phyloP scores from a whole-genome alignment of 306 rosid genomes.

The Aeschynomene evenia region DNA sequence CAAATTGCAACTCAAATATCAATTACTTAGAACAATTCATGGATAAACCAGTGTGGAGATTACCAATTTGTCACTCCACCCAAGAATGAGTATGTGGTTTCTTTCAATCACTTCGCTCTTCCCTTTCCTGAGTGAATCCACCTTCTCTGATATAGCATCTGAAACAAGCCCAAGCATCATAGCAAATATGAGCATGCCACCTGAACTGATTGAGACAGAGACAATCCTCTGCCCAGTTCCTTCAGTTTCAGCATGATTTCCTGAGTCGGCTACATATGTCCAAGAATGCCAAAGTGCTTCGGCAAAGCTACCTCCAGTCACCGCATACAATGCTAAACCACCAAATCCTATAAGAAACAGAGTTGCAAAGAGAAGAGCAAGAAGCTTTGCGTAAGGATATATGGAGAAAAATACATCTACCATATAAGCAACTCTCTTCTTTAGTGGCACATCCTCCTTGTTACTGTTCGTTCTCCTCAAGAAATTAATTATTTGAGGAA shows the following conservation, averaged over 20 bases:
- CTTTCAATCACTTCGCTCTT: constrained; percentile 96
- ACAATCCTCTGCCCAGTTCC: constrained; percentile 96
- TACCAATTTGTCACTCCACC: constrained; percentile 99
- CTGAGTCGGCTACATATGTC: constrained; percentile 96
- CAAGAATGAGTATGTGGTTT: constrained; percentile 94
- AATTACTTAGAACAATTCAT: not conserved
- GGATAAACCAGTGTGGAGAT: constrained; percentile 20
- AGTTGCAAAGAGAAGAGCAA: constrained; percentile 94
- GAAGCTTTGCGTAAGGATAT: constrained; percentile 92
- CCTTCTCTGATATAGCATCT: constrained; percentile 96
- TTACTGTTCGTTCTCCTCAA: constrained; percentile 53
- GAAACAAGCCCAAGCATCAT: constrained; percentile 99
- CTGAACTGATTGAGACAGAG: constrained; percentile 93
- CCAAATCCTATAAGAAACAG: constrained; percentile 89
- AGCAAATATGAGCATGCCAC: constrained; percentile 98
- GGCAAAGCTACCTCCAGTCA: constrained; percentile 78
- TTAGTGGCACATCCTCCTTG: constrained; percentile 83
- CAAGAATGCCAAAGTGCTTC: constrained; percentile 99
- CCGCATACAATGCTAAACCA: constrained; percentile 90
- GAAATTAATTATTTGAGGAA: constrained; percentile 59
- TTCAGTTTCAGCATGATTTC: constrained; percentile 94
- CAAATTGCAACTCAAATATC: not conserved
- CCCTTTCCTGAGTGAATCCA: constrained; percentile 95
- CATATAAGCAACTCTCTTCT: constrained; percentile 86
- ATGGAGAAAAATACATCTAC: constrained; percentile 93